Percentiles rank a stretch among this genome's conserved stretches.
These are phyloP conservation scores for Ceratocystiopsis brevicomis DNA, from an alignment of 2,329 filamentous ascomycete genomes.

Conservation along the genomic window DNA sequence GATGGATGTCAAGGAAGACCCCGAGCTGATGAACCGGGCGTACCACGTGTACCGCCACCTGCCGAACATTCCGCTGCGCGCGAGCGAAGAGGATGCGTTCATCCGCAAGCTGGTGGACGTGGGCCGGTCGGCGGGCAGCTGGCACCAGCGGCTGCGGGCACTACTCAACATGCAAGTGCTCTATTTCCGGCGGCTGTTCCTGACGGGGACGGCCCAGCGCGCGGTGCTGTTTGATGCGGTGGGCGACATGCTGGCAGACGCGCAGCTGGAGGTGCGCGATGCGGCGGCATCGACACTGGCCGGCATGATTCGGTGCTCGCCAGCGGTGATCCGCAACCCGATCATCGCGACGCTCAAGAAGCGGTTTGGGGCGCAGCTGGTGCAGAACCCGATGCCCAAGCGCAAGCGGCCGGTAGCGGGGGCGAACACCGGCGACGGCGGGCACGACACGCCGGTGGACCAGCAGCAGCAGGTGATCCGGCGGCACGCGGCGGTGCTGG, in stretches of 20 bases:
- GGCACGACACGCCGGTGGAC: conserved; percentile 28
- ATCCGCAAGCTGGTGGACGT: conserved; percentile 75
- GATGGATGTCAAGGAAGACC: conserved; percentile 99
- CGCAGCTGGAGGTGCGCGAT: conserved; percentile 82
- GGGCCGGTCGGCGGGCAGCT: conserved; percentile 64
- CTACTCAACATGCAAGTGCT: conserved; percentile 98
- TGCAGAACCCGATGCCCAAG: conserved; percentile 75
- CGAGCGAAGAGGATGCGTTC: conserved; percentile 68
- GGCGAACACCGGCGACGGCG: neutral
- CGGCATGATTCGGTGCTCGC: conserved; percentile 95
- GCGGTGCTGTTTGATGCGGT: conserved; percentile 75
- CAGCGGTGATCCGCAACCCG: conserved; percentile 55
- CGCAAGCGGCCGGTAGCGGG: conserved; percentile 25
- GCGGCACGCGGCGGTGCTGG: conserved; percentile 79
- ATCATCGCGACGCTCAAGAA: conserved; percentile 59
- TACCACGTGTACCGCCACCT: conserved; percentile 95
- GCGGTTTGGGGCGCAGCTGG: conserved; percentile 62
- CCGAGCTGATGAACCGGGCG: conserved; percentile 79
- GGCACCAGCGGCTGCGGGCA: conserved; percentile 88
- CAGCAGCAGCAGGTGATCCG: conserved; percentile 60
- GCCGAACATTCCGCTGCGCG: conserved; percentile 82
- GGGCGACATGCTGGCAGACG: conserved; percentile 83
- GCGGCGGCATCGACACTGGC: conserved; percentile 85
- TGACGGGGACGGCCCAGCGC: conserved; percentile 57
- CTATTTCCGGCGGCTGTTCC: conserved; percentile 89